Evolutionary conservation across 2,329 filamentous ascomycete genomes (phyloP), one percentile per base, ranked within the genome.

Genomic region (Ceratocystis eucalypticola): DNA sequence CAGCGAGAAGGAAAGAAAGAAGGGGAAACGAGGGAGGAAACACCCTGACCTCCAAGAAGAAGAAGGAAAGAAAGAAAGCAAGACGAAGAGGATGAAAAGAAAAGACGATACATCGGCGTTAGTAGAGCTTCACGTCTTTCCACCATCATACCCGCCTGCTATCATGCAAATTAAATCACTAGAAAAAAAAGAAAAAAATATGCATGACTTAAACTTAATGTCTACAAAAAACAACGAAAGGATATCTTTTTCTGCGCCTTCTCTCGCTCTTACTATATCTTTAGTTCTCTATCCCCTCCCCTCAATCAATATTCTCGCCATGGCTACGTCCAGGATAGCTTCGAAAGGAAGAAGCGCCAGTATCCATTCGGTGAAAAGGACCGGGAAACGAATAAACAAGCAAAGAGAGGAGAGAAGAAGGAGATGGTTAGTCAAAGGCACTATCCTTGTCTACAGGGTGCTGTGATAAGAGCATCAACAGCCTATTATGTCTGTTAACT

Each of bases 271-370:
- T n/a, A 28, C 48, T 25, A 8, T 25, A 1, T 25, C 20, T 28
- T 22, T 20, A 37, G 33, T 37, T 37, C 4, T 7, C 46, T 8
- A 10, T 50, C 20, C n/a, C 46, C 17, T 53, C 20, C 22, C 22
- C 22, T 53, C 20, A 25, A 37, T 53, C 8, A 25, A 37, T 41
- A 46, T 41, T 7, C 37, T 22, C 37, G 22, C 22, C 17, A 10
- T 25, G 10, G 20, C 2, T 15, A 22, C 48, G 20, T 25, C 25
- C 8, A 48, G 5, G 15, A 6, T 20, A 3, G 61, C 2, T 22
- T 25, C 17, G 20, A 61, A 48, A 63, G 44, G 44, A 63, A 63
- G 61, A 63, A 50, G 61, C 61, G 61, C 61, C 44, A 20, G 61
- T 48, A 63, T 46, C 3, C 61, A 37, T n/a, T 22, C 25, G 12